Base-by-base conservation (phyloP, 352 stramenopile species). In the Phytophthora colocasiae region DNA sequence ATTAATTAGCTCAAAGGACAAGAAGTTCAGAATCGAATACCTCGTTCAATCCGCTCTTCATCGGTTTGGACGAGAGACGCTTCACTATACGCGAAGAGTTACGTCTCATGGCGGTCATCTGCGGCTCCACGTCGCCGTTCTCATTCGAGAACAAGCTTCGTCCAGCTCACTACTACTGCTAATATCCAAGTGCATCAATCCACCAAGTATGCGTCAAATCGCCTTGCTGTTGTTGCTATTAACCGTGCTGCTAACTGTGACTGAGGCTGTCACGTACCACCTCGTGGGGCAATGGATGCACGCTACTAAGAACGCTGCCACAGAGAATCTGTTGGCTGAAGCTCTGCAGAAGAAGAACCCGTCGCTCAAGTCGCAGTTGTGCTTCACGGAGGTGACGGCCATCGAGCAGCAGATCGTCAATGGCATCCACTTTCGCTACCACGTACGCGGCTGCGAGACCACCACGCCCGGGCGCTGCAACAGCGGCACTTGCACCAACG, bases 401-500 rank as follows among this genome's bases (percentile, higher is more conserved):
- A 74, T 89, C 39, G 63, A 85, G 54, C 73, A 83, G 72, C 80
- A 87, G 66, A 80, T 89, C 58, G 80, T 89, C 47, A 80, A 85
- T 47, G 80, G 80, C 49, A 84, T 86, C 58, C 81, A 86, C 63
- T 89, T 85, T 51, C 75, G 77, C 66, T 89, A 77, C 69, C 69
- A 83, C 49, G 58, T 85, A 22, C 64, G 59, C 5, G 80, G 78
- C 11, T 89, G 80, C 41, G 59, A 69, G 38, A 46, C 77, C 11
- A 41, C 49, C 36, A 62, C 34, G 31, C 55, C 64, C 1, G 75
- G 72, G 14, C 56, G 63, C 15, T 83, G 78, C 27, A 50, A 50
- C 7, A 54, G 52, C 22, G 43, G 49, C 24, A 62, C 56, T 1
- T 79, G 69, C 50, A 15, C 26, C 26, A 63, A 52, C 7, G 46